Base-by-base conservation (phyloP, 768 basidiomycete species). In the Exidia glandulosa region DNA sequence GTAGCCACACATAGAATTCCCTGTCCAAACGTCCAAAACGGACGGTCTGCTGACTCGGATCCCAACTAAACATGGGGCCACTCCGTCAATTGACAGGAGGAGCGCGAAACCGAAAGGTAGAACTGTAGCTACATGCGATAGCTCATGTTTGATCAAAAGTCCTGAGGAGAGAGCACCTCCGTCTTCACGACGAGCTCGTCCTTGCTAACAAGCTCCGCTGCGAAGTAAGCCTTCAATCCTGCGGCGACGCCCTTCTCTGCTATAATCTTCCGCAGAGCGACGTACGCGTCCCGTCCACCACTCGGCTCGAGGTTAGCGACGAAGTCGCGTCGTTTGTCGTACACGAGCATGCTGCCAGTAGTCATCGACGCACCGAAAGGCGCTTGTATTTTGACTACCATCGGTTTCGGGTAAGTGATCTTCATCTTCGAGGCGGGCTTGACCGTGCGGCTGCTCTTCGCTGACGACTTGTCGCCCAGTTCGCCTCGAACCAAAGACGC, bases 341-440 rank as follows among this genome's bases (percentile, higher is more conserved):
- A 85, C 30, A 84, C 73, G 33, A 77, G 63, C 25, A 81, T 45
- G 19, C 16, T 10, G 10, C 41, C 41, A 14, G 56, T 33, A 4
- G 63, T 60, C 27, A 63, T 45, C 12, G 41, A 45, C 41, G 41
- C 19, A 1, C 41, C 16, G 19, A 45, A 69, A 0, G 81, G 78
- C 0, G 80, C 70, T 63, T 85, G 82, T 0, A 82, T 71, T 67
- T 85, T 85, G 71, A 85, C 72, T 56, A 82, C 68, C 62, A 82
- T 67, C 36, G 66, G 67, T 68, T 81, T 81, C 3, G 71, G 61
- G 52, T 66, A 63, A 2, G 27, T 50, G 23, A 47, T 66, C 67
- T 52, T 62, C 66, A 54, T 62, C 2, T 58, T 55, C 63, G 81
- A 82, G 58, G 50, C 67, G 2, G 81, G 82, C 58, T 71, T 80